These are phyloP conservation scores for Rhizophagus clarus DNA, from an alignment of 192 early-diverging fungal species.

Conservation along the genomic window DNA sequence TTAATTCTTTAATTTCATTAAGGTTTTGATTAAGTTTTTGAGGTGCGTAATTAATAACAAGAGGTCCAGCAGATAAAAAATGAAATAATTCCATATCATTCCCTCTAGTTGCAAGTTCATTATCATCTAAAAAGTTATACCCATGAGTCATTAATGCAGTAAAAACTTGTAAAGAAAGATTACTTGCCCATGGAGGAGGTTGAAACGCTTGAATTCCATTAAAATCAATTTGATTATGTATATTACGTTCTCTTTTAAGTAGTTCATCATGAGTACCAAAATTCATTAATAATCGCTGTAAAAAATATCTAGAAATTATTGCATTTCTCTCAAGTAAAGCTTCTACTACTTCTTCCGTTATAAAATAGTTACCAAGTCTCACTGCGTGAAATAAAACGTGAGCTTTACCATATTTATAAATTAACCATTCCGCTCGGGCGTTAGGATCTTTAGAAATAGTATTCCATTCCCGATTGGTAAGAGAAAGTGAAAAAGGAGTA, in stretches of 20 bases:
- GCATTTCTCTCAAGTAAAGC: neutral
- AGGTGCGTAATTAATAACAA: neutral
- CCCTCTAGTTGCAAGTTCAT: neutral
- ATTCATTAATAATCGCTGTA: conserved; percentile 2
- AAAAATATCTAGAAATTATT: conserved; percentile 8
- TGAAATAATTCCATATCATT: conserved; percentile 21
- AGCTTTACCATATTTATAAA: conserved; percentile 6
- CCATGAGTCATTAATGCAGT: neutral
- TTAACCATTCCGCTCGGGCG: conserved; percentile 3
- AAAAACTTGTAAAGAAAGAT: neutral
- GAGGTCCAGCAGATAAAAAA: neutral
- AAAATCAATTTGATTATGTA: neutral
- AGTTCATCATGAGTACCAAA: conserved; percentile 1
- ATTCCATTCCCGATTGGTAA: neutral
- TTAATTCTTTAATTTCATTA: neutral
- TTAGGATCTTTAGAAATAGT: neutral
- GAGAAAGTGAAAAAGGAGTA: neutral
- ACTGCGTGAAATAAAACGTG: conserved; percentile 21
- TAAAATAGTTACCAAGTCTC: neutral
- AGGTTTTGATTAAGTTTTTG: neutral
- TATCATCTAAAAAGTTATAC: neutral
- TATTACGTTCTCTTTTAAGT: neutral
- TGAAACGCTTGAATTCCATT: neutral
- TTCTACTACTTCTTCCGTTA: neutral
- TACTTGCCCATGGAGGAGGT: neutral